Conservation (phyloP, 495 filamentous ascomycete species). For the Schizothecium vesticola region DNA sequence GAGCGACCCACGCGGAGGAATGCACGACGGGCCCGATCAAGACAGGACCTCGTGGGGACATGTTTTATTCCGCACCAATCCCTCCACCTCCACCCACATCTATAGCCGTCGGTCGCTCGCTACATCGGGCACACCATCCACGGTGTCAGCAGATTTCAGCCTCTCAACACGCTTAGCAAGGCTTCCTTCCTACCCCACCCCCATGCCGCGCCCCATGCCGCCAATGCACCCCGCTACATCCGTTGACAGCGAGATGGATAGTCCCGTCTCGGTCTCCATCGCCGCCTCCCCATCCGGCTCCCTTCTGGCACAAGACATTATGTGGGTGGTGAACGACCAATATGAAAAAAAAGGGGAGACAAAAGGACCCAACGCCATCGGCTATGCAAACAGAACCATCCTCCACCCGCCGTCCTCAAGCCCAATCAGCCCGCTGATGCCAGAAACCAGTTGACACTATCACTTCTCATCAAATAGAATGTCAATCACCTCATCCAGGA, state of each 20-base stretch:
- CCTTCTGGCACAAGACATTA: not conserved
- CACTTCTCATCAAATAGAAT: conserved; percentile 58
- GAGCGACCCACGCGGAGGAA: not conserved
- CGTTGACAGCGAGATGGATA: not conserved
- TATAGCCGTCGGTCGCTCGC: not conserved
- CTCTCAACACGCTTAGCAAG: not conserved
- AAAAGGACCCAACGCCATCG: conserved; percentile 6
- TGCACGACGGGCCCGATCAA: not conserved
- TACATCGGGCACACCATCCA: not conserved
- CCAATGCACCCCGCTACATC: not conserved
- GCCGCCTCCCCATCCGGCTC: not conserved
- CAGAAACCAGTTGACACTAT: conserved; percentile 4
- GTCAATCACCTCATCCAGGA: conserved; percentile 72
- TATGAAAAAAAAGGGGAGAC: not conserved
- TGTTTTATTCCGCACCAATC: not conserved
- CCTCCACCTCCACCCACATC: not conserved
- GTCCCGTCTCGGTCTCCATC: not conserved
- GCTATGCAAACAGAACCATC: conserved; percentile 11
- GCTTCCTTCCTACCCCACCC: not conserved
- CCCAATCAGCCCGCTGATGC: not conserved
- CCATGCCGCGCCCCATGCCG: not conserved
- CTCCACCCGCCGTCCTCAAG: not conserved
- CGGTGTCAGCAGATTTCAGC: not conserved
- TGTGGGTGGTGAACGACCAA: not conserved
- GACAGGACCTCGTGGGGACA: not conserved